These are phyloP conservation scores for Chalciporus sphaerocephalus DNA, from an alignment of 768 basidiomycete species.

Conservation along the genomic window DNA sequence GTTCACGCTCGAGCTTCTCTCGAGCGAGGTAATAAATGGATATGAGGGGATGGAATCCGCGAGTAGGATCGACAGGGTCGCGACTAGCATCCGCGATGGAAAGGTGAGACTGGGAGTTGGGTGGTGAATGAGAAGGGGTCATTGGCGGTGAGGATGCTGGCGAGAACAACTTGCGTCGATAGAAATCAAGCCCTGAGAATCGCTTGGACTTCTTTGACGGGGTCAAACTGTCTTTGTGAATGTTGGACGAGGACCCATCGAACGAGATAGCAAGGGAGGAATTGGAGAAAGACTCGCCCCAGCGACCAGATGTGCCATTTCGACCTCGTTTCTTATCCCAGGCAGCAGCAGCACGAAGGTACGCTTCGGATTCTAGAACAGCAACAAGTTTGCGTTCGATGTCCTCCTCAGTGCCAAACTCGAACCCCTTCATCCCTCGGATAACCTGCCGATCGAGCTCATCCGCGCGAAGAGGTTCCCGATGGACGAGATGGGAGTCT, in stretches of 20 bases:
- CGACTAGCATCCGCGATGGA: slow-evolving; percentile 46
- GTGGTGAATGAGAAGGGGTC: slow-evolving; percentile 59
- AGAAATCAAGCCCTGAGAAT: slow-evolving; percentile 96
- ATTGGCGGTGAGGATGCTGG: slow-evolving; percentile 43
- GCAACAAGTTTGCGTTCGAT: slow-evolving; percentile 70
- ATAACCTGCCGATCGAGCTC: slow-evolving; percentile 87
- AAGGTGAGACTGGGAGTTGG: slow-evolving; percentile 54
- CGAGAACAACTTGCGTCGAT: slow-evolving; percentile 82
- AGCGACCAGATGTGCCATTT: slow-evolving; percentile 38
- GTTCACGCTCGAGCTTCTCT: slow-evolving; percentile 93
- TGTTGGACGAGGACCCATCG: slow-evolving; percentile 39
- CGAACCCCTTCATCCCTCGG: slow-evolving; percentile 91
- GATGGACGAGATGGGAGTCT: slow-evolving; percentile 78
- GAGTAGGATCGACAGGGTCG: slow-evolving; percentile 73
- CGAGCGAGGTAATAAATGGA: slow-evolving; percentile 95
- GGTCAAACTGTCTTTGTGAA: slow-evolving; percentile 40
- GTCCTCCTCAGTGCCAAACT: slow-evolving; percentile 87
- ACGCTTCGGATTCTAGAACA: slow-evolving; percentile 75
- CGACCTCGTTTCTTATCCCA: slow-evolving; percentile 73
- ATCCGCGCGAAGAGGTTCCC: slow-evolving; percentile 83
- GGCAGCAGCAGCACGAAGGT: slow-evolving; percentile 62
- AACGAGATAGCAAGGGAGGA: slow-evolving; percentile 69
- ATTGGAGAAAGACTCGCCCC: slow-evolving; percentile 56
- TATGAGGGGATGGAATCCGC: slow-evolving; percentile 90
- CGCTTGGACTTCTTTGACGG: slow-evolving; percentile 67